Conservation (phyloP, 192 early-diverging fungal species). For the Coemansia guatemalensis region DNA sequence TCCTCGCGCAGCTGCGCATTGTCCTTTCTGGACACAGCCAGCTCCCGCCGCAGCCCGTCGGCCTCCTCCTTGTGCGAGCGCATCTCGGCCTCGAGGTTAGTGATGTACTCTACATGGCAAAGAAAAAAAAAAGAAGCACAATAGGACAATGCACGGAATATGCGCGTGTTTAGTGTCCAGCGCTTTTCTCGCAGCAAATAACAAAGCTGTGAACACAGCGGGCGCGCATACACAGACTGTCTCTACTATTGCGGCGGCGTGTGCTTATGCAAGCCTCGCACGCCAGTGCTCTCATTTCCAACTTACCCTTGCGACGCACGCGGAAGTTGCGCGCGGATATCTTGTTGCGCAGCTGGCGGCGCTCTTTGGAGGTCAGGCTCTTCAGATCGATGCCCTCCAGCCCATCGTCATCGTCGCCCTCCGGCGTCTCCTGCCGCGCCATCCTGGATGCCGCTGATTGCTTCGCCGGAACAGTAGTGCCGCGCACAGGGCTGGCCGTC, state of each 20-base stretch:
- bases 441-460: not conserved
- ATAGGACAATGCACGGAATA: no score
- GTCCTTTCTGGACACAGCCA: conserved; percentile 37
- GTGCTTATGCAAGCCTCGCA: not conserved
- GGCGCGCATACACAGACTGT: not conserved
- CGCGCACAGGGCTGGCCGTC: not conserved
- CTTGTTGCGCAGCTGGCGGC: conserved; percentile 83
- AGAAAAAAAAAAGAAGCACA: conserved; percentile 13
- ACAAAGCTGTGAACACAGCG: not conserved
- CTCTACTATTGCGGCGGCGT: not conserved
- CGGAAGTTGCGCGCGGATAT: conserved; percentile 85
- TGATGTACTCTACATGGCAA: conserved; percentile 56
- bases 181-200: not conserved
- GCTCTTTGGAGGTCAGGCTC: conserved; percentile 69
- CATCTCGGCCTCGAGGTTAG: conserved; percentile 60
- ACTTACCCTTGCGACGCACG: conserved; percentile 73
- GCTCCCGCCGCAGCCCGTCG: conserved; percentile 49
- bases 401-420: conserved; percentile 32
- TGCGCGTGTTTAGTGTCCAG: not conserved
- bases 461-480: not conserved
- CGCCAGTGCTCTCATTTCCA: not conserved
- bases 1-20: conserved; percentile 47
- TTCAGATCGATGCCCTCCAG: conserved; percentile 58
- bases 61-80: conserved; percentile 56
- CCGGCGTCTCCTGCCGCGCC: conserved; percentile 16